Conservation (phyloP, 164 flowering plant genomes). For the Platanus orientalis region DNA sequence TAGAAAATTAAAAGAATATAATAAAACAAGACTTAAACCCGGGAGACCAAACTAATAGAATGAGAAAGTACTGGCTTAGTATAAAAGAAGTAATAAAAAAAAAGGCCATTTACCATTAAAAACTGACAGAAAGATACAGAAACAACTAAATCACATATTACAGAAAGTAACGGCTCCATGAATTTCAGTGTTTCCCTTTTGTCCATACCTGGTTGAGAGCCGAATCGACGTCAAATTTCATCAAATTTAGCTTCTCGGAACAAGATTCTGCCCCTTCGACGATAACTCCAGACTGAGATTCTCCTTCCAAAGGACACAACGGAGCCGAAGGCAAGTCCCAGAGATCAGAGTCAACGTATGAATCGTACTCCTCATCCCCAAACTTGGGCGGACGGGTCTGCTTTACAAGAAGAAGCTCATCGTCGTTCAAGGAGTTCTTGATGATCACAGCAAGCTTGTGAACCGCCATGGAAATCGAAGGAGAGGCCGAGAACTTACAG, state of each 20-base stretch:
- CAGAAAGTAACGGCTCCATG: background rate
- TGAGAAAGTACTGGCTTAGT: too few relatives aligned
- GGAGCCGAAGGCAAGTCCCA: conserved; percentile 79
- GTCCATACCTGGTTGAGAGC: conserved; percentile 49
- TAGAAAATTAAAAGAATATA: background rate
- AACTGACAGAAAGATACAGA: background rate
- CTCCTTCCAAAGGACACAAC: conserved; percentile 27
- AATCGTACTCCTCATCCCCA: conserved; percentile 65
- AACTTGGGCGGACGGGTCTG: conserved; percentile 67
- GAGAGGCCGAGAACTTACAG: too few relatives aligned
- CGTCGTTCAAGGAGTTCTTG: conserved; percentile 36
- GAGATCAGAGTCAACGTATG: conserved; percentile 74
- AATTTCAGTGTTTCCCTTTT: background rate
- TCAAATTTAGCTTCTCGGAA: conserved; percentile 32
- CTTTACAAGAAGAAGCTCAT: conserved; percentile 46
- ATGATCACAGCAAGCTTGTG: conserved; percentile 61
- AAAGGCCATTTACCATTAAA: background rate
- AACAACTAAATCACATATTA: background rate
- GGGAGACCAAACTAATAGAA: background rate
- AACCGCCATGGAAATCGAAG: conserved; percentile 30
- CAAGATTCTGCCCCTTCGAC: conserved; percentile 37
- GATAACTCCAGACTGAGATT: conserved; percentile 10
- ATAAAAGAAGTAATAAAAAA: too few relatives aligned
- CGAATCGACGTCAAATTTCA: conserved; percentile 44
- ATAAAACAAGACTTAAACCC: background rate